Evolutionary conservation across 1,284 basidiomycete species (phyloP).

Genomic region (Cronartium ribicola): DNA sequence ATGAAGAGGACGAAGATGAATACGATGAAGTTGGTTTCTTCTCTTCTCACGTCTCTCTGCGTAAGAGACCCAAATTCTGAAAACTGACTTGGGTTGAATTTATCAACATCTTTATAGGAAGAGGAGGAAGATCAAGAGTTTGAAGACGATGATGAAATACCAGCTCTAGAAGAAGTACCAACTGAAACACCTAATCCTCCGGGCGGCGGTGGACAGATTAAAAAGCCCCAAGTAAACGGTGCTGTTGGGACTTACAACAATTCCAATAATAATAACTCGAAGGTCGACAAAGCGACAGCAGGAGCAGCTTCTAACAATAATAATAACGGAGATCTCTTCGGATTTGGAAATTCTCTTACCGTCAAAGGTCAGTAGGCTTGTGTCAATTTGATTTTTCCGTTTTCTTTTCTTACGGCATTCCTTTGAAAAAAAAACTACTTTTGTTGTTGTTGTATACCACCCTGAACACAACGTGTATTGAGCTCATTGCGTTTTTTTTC

Average conservation of each 20-base stretch:
- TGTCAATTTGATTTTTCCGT: too few relatives aligned
- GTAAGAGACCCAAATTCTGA: conserved; percentile 2
- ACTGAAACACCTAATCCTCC: conserved; percentile 44
- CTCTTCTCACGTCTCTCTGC: conserved; percentile 23
- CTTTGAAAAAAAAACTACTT: too few relatives aligned
- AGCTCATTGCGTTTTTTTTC: conserved; percentile 43
- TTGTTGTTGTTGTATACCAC: too few relatives aligned
- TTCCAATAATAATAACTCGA: conserved; percentile 19
- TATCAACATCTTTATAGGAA: conserved; percentile 29
- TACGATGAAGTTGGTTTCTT: conserved; percentile 53
- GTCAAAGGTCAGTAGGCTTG: conserved; percentile 65
- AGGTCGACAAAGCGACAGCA: conserved; percentile 39
- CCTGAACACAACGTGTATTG: conserved; percentile 42
- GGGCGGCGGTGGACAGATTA: too few relatives aligned
- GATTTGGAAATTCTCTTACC: conserved; percentile 70
- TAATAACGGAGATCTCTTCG: conserved; percentile 66
- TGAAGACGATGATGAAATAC: conserved; percentile 43
- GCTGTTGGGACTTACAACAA: conserved; percentile 24
- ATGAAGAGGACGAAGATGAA: conserved; percentile 56
- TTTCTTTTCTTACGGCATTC: too few relatives aligned
- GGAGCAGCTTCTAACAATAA: too few relatives aligned
- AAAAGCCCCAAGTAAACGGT: conserved; percentile 29
- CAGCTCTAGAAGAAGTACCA: conserved; percentile 36
- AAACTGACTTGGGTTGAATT: conserved; percentile 3
- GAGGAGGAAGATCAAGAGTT: conserved; percentile 42